These are phyloP conservation scores for Penicillium glabrum DNA, from an alignment of 2,329 filamentous ascomycete species.

Conservation along the genomic window DNA sequence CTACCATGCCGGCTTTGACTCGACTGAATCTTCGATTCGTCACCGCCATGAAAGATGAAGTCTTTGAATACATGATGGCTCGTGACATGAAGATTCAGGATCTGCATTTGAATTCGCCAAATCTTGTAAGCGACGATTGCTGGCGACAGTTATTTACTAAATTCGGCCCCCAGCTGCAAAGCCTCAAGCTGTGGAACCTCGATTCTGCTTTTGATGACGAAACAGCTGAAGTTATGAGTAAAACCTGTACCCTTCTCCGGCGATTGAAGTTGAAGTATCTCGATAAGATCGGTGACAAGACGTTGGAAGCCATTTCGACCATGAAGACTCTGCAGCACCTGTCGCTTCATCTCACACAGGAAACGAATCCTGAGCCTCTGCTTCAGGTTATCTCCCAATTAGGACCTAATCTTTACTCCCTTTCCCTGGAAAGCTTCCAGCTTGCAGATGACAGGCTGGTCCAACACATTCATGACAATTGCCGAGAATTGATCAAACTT, in stretches of 20 bases:
- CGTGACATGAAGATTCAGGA: conserved; percentile 68
- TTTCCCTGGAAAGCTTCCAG: conserved; percentile 72
- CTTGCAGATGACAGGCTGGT: conserved; percentile 69
- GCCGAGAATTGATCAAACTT: conserved; percentile 69
- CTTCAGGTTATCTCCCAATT: conserved; percentile 61
- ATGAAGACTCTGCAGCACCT: conserved; percentile 70
- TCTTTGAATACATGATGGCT: conserved; percentile 76
- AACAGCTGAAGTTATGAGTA: conserved; percentile 61
- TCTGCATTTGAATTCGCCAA: conserved; percentile 79
- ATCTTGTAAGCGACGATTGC: conserved; percentile 72
- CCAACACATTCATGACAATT: conserved; percentile 67
- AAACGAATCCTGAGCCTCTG: conserved; percentile 58
- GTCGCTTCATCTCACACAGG: conserved; percentile 65
- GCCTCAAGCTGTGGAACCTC: conserved; percentile 77
- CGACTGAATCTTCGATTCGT: conserved; percentile 76
- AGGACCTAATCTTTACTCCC: conserved; percentile 68
- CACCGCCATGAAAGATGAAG: conserved; percentile 86
- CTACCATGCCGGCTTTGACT: conserved; percentile 67
- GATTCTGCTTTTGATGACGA: conserved; percentile 79
- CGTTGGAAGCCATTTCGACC: conserved; percentile 64
- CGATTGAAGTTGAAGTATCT: conserved; percentile 82
- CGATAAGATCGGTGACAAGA: conserved; percentile 66
- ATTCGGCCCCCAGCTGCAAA: conserved; percentile 65
- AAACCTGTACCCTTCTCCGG: conserved; percentile 65
- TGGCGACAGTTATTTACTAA: conserved; percentile 70